A percentile compares a stretch with the other conserved stretches of the same genome.
These are phyloP conservation scores for Cladorrhinum sp. DNA, from an alignment of 2,329 filamentous ascomycete genomes.

Conservation along the genomic window DNA sequence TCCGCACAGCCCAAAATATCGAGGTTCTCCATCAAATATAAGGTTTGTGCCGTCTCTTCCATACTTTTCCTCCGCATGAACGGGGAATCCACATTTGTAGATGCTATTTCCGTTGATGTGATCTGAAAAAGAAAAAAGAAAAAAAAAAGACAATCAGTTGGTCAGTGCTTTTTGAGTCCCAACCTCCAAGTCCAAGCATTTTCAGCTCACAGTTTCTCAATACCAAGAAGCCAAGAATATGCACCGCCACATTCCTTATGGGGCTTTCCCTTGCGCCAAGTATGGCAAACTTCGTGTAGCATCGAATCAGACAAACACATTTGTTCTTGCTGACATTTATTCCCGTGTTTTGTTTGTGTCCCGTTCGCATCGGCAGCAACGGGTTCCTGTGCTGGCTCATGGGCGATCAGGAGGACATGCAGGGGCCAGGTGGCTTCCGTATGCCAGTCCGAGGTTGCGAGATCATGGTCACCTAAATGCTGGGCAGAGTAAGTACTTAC, in stretches of 20 bases:
- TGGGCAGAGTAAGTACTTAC: background rate
- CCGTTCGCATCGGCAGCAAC: background rate
- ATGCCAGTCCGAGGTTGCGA: background rate
- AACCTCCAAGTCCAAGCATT: too few species aligned
- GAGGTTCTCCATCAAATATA: background rate
- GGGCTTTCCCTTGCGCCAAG: background rate
- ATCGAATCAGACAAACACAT: constrained; percentile 13
- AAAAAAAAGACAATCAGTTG: too few species aligned
- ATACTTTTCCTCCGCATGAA: background rate
- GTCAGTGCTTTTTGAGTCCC: too few species aligned
- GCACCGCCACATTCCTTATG: constrained; percentile 7
- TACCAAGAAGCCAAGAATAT: background rate
- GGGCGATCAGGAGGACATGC: background rate
- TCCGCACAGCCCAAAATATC: too few species aligned
- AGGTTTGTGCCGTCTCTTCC: background rate
- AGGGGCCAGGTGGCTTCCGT: background rate
- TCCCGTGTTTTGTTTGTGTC: constrained; percentile 3
- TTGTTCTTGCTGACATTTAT: constrained; percentile 10
- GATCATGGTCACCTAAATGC: background rate
- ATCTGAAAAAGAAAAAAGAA: too few species aligned
- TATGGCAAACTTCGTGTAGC: constrained; percentile 8
- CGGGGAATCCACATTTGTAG: background rate
- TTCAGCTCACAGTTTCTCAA: background rate
- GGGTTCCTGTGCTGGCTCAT: constrained; percentile 3
- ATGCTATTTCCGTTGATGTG: background rate